Evolutionary conservation across 2,329 filamentous ascomycete genomes (phyloP), one percentile per base, ranked within the genome.

Genomic region (Trichoderma lentiforme): DNA sequence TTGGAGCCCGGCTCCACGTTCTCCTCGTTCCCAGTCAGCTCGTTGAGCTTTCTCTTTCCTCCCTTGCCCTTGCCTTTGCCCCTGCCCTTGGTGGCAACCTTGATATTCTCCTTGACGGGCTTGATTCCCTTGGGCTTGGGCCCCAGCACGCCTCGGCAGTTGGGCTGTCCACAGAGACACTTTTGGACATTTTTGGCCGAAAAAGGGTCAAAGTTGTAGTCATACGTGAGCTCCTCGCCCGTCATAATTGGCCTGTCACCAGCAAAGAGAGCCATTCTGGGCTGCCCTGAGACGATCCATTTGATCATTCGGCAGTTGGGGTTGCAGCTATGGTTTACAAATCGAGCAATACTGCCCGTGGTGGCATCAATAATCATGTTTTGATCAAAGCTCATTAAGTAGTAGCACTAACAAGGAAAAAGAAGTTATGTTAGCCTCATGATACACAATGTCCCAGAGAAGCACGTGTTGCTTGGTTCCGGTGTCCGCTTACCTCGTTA

Each of bases 351-450:
- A 75, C 93, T 97, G 77, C 96, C 96, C 71, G 93, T 94, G 32
- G 95, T 98, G 39, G 95, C 96, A 83, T 99, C 96, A 75, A 99
- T 97, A 77, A 98, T 97, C 90, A 98, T 96, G 81, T 97, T 96
- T 81, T 98, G 94, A 79, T 98, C 95, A 80, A 98, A 98, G 71
- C 94, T 94, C 96, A 99, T 99, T 64, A 99, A 86, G 81, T 99
- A 99, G 82, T 97, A 98, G 82, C 94, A 97, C 93, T 97, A 76
- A 2, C 18, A 14, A 28, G 11, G 7, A 39, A 18, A 6, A 15
- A 61, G 14, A 36, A 26, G 6, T 5, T 18, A 21, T 21, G 51
- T 67, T 67, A 67, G 64, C 34, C 64, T 11, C 9, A 14, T 32
- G 56, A 58, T 43, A 43, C 32, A 34, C 15, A 43, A 43, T 6